phyloP scores from a whole-genome alignment of 176 grass and related monocot genomes.

The Carex scoparia region DNA sequence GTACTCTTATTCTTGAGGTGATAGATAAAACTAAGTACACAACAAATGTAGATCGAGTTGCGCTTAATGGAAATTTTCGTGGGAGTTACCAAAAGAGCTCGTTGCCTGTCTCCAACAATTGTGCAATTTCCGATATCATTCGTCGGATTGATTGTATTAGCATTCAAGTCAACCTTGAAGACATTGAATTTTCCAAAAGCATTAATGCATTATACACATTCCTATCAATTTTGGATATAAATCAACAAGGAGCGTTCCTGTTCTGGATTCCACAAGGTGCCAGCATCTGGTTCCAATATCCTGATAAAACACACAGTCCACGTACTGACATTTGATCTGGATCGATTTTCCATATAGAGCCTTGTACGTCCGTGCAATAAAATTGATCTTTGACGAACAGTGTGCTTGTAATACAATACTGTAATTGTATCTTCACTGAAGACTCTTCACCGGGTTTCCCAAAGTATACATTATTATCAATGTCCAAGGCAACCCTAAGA shows the following conservation, averaged over 20 bases:
- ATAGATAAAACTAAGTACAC: background rate
- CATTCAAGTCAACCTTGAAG: too few species aligned
- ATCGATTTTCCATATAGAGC: background rate
- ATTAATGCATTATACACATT: too few species aligned
- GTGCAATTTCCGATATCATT: too few species aligned
- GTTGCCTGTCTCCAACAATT: too few species aligned
- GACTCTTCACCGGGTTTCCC: background rate
- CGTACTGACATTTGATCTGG: background rate
- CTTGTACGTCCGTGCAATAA: background rate
- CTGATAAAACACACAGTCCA: background rate
- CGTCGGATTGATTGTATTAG: background rate
- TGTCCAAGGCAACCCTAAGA: background rate
- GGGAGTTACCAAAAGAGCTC: background rate
- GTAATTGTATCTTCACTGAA: background rate
- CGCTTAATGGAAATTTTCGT: background rate
- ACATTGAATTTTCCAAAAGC: too few species aligned
- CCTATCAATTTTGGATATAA: background rate
- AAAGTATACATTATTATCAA: background rate
- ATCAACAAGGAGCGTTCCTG: background rate
- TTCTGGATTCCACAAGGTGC: background rate
- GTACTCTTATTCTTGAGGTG: background rate
- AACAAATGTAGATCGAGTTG: background rate
- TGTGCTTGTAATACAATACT: background rate
- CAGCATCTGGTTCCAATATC: background rate
- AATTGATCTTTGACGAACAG: background rate